Base-by-base conservation (phyloP, 768 basidiomycete genomes). In the Suillus alpinus region DNA sequence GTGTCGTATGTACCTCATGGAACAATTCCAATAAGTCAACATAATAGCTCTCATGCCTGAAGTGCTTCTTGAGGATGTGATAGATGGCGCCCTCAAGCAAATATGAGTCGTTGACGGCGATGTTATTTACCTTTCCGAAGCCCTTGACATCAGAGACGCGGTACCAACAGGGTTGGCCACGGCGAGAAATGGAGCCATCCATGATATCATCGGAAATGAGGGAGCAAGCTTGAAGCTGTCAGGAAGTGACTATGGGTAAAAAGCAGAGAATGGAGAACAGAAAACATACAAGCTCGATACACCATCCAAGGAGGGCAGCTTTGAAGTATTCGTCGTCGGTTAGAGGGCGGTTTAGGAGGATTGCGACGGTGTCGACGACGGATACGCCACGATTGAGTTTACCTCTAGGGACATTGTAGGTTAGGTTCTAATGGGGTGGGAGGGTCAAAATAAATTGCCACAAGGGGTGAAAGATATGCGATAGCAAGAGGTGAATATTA, bases 181-280 rank as follows among this genome's bases (percentile, higher is more conserved):
- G 89, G 32, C 96, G 89, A 9, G 96, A 98, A 67, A 98, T 89
- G 51, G 91, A 93, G n/a, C 83, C 73, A 71, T 99, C 96, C 97
- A 99, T 99, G 68, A 98, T 95, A 75, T 98, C 96, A 75, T 99
- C 94, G 6, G 93, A 84, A 59, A 97, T 94, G 58, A 98, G 86
- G 87, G 98, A 98, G 78, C 89, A 97, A 0, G 94, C 95, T 88
- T 98, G 96, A 10, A 99, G 85, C 94, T 96, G 68, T 7, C 31
- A 46, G 29, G 6, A 14, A 37, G 41, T 26, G 49, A 50, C 5
- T 50, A 26, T 16, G 26, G 29, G 31, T 58, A 34, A 6, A 36
- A 39, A 46, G 56, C 32, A 14, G 41, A 12, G 34, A 57, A 29
- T 51, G 9, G 46, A 56, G 9, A 31, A 50, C 2, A 16, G 49